phyloP scores from a whole-genome alignment of 2,329 filamentous ascomycete genomes.

The Pseudogymnoascus sp. region DNA sequence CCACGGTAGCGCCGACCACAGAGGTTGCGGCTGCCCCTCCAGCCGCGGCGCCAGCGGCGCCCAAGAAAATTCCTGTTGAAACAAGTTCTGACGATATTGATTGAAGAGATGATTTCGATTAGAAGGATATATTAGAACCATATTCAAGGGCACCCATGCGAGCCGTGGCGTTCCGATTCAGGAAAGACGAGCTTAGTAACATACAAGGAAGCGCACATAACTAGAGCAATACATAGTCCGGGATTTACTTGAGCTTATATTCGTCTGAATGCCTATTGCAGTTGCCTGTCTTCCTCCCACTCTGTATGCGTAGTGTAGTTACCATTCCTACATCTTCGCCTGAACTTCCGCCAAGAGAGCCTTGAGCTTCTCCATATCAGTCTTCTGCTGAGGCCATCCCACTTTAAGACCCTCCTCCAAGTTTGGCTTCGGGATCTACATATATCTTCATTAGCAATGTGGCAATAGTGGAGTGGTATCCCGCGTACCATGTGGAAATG shows the following conservation, averaged over 20 bases:
- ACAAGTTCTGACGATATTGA: conserved; percentile 25
- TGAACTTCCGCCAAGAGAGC: conserved; percentile 75
- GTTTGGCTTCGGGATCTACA: conserved; percentile 91
- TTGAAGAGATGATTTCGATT: conserved; percentile 13
- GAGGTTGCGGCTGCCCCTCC: conserved; percentile 8
- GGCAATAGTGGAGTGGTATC: background rate
- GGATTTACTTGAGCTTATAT: background rate
- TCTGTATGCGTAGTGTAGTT: background rate
- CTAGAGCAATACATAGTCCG: conserved; percentile 9
- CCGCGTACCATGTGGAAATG: conserved; percentile 81
- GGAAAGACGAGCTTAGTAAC: background rate
- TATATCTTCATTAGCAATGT: background rate
- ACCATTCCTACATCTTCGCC: conserved; percentile 63
- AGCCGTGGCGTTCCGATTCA: background rate
- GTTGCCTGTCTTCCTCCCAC: background rate
- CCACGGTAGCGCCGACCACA: conserved; percentile 2
- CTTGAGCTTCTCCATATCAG: conserved; percentile 78
- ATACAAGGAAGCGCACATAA: conserved; percentile 10
- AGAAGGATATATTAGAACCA: conserved; percentile 4
- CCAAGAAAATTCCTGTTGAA: conserved; percentile 13
- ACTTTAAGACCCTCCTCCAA: conserved; percentile 70
- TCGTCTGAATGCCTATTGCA: background rate
- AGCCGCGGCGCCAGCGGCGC: conserved; percentile 14
- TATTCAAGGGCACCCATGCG: background rate
- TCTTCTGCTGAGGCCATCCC: conserved; percentile 65